phyloP scores from a whole-genome alignment of 768 basidiomycete genomes.

The Hypholoma sublateritium region DNA sequence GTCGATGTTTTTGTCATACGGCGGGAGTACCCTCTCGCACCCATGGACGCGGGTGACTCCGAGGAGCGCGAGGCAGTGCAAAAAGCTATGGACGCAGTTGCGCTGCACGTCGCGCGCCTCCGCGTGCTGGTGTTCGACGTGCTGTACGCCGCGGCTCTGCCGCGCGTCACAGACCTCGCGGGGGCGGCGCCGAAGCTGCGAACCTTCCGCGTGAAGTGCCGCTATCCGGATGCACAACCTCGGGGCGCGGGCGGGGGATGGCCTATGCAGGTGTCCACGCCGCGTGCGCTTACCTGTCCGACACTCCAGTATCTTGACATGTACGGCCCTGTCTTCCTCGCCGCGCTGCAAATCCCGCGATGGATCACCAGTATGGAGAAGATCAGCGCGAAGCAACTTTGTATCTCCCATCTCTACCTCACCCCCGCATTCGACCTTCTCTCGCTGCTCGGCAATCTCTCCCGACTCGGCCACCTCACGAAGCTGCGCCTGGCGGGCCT shows the following conservation, averaged over 20 bases:
- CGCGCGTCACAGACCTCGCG: constrained; percentile 11
- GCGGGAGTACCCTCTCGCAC: constrained; percentile 1
- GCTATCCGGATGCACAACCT: too few relatives aligned
- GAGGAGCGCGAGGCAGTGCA: constrained; percentile 5
- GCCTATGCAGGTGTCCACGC: too few relatives aligned
- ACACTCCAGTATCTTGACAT: constrained; percentile 14
- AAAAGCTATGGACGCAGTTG: constrained; percentile 1
- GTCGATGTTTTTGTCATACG: constrained; percentile 16
- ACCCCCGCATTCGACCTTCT: background rate
- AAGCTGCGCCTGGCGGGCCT: constrained; percentile 11
- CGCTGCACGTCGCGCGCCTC: constrained; percentile 12
- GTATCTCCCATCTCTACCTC: constrained; percentile 10
- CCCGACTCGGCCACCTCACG: constrained; percentile 13
- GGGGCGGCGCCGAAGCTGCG: constrained; percentile 8
- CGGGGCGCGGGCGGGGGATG: too few relatives aligned
- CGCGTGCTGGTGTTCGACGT: constrained; percentile 17
- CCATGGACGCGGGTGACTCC: background rate
- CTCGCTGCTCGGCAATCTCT: background rate
- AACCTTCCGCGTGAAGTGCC: constrained; percentile 10
- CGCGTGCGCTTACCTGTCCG: constrained; percentile 3
- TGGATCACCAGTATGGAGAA: constrained; percentile 10
- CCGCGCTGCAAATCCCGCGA: constrained; percentile 4
- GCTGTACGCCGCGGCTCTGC: constrained; percentile 13
- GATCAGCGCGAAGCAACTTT: constrained; percentile 11
- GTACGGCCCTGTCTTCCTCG: constrained; percentile 13